These are phyloP conservation scores for Rusavskia elegans DNA, from an alignment of 495 filamentous ascomycete genomes.

Conservation along the genomic window DNA sequence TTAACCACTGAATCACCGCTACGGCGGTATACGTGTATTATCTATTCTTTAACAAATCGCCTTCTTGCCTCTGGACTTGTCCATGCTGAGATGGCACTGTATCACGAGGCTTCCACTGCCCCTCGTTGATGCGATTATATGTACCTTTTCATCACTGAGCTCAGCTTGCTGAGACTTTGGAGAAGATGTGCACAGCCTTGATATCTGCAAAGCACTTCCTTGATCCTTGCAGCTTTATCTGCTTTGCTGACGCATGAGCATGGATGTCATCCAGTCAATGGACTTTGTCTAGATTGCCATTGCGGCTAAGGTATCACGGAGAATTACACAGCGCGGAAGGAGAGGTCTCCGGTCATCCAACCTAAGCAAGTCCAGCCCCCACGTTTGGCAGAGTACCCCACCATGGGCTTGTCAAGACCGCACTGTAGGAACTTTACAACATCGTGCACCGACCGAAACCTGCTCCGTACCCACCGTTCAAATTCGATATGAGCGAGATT, in stretches of 20 bases:
- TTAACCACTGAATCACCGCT: slow-evolving; percentile 64
- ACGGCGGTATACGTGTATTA: slow-evolving; percentile 68
- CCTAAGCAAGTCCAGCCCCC: background rate
- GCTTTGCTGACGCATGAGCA: too few species aligned
- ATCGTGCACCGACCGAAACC: too few species aligned
- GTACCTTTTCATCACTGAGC: slow-evolving; percentile 41
- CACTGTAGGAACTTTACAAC: too few species aligned
- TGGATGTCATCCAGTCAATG: too few species aligned
- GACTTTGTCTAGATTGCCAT: too few species aligned
- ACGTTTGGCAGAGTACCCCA: background rate
- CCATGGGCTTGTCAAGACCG: too few species aligned
- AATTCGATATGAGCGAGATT: slow-evolving; percentile 32
- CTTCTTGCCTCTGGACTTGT: slow-evolving; percentile 65
- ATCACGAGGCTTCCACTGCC: slow-evolving; percentile 82
- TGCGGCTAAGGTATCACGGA: too few species aligned
- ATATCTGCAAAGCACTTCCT: too few species aligned
- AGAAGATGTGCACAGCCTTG: slow-evolving; percentile 32
- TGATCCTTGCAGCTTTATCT: too few species aligned
- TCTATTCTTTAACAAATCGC: slow-evolving; percentile 54
- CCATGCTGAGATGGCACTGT: slow-evolving; percentile 55
- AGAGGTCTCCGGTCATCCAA: background rate
- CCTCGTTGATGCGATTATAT: slow-evolving; percentile 66
- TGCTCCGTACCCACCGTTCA: too few species aligned
- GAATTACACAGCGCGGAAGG: too few species aligned
- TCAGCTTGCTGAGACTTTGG: slow-evolving; percentile 43